Conservation (phyloP, 805 yeast species). For the Candida argentea region DNA sequence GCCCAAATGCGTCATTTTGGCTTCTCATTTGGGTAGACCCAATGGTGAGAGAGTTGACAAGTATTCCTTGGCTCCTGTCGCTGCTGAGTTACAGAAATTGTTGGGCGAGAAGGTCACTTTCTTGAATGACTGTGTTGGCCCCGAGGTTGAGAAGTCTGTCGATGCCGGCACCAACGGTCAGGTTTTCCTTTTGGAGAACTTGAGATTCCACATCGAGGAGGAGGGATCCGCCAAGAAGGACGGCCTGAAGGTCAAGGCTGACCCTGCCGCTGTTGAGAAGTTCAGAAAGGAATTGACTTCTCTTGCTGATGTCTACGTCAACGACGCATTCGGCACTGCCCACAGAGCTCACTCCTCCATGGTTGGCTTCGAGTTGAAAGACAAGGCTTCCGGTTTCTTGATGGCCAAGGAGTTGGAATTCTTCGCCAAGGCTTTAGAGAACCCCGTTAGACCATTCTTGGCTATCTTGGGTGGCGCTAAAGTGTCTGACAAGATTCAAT, state of each 20-base stretch:
- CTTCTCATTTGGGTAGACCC: conserved; percentile 99
- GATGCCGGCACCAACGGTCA: conserved; percentile 67
- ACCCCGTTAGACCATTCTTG: conserved; percentile 96
- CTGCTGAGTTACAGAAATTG: conserved; percentile 74
- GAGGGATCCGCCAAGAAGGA: conserved; percentile 90
- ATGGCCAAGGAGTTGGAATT: conserved; percentile 94
- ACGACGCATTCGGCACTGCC: conserved; percentile 99
- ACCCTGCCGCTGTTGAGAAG: conserved; percentile 67
- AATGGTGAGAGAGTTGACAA: conserved; percentile 83
- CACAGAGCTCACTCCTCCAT: conserved; percentile 99
- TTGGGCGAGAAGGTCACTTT: conserved; percentile 65
- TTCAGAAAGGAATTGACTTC: conserved; percentile 88
- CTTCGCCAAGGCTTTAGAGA: conserved; percentile 97
- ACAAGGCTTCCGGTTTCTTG: conserved; percentile 98
- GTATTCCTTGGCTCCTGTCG: conserved; percentile 90
- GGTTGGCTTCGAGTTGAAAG: conserved; percentile 94
- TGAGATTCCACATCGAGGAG: conserved; percentile 96
- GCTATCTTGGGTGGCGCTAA: conserved; percentile 99
- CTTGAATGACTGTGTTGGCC: conserved; percentile 87
- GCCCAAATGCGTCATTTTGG: conserved; percentile 86
- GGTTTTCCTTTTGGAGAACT: conserved; percentile 88
- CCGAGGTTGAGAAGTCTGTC: conserved; percentile 75
- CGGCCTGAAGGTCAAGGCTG: conserved; percentile 91
- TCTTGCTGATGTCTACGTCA: conserved; percentile 92
- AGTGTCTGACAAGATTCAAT: conserved; percentile 97